Evolutionary conservation across 2,329 filamentous ascomycete species (phyloP), one percentile per base, ranked within the genome.

Genomic region (Pseudopyricularia cyperi): DNA sequence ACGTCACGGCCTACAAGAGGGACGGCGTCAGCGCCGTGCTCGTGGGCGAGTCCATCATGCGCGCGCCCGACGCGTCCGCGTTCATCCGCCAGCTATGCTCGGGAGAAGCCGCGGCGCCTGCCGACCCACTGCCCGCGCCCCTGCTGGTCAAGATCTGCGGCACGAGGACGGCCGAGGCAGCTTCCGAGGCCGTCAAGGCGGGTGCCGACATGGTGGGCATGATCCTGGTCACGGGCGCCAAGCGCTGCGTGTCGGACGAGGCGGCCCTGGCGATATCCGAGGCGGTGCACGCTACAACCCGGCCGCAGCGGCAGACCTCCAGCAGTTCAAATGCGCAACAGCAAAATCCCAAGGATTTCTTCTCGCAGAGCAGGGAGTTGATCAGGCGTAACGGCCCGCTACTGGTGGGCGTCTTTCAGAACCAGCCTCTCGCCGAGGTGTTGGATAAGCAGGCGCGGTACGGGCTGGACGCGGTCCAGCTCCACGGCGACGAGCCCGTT

Each of bases 1-100:
- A 98, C 65, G 91, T 98, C 6, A 73, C 87, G 55, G 83, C 87
- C 55, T 96, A 95, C 66, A 83, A 88, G 64, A 83, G 83, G 54
- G 90, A 94, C 60, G 90, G 91, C 19, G 89, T 98, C 48, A 88
- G 90, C 59, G 93, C 91, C 49, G 85, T 98, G 12, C 78, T 98
- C 4, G 91, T 98, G 7, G 93, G 93, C 15, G 93, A 98, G 67
- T 88, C 94, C 50, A 80, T 98, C 57, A 97, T 98, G 91, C 82
- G 89, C 55, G 90, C 93, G 2, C 76, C 84, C 11, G 80, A 97
- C 62, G 89, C 89, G 11, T 78, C 82, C 22, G 71, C 75, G 22
- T 98, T 98, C 69, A 94, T 97, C 62, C 76, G 80, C 33, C 78
- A 90, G 60, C 79, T 98, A 24, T 87, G 95, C 58, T 83, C 87